phyloP scores from a whole-genome alignment of 495 filamentous ascomycete genomes.

The Lophiotrema nucula region DNA sequence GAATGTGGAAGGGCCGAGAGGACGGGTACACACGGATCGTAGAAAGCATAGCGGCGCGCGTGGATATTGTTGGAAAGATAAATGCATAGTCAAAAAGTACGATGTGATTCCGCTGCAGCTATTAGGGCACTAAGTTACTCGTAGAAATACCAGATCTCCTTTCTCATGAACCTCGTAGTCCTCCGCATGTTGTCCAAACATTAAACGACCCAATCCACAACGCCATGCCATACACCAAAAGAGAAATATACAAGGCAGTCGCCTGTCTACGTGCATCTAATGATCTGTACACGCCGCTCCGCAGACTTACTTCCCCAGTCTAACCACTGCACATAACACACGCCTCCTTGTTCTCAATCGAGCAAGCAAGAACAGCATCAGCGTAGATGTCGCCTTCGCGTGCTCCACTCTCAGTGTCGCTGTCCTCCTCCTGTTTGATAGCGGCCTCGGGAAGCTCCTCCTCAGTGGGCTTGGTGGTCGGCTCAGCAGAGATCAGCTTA shows the following conservation, averaged over 20 bases:
- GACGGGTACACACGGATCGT: too few species aligned
- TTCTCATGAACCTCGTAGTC: not conserved
- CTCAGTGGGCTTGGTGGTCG: constrained; percentile 51
- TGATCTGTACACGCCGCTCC: constrained; percentile 1
- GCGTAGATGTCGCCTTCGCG: constrained; percentile 90
- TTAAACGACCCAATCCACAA: not conserved
- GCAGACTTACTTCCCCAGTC: not conserved
- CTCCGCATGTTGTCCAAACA: not conserved
- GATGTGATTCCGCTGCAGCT: not conserved
- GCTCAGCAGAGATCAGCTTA: constrained; percentile 69
- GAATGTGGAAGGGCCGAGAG: not conserved
- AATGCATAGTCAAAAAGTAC: too few species aligned
- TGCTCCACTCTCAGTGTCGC: constrained; percentile 61
- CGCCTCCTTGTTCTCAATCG: constrained; percentile 86
- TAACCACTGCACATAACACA: constrained; percentile 91
- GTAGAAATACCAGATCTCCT: not conserved
- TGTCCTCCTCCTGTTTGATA: constrained; percentile 60
- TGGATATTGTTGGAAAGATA: too few species aligned
- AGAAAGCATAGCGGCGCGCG: too few species aligned
- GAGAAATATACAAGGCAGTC: not conserved
- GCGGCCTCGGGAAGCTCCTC: constrained; percentile 54
- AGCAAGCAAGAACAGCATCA: constrained; percentile 82
- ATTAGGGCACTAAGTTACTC: not conserved
- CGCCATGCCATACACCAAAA: not conserved
- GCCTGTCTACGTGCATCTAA: not conserved